Percentiles rank a stretch among this genome's conserved stretches.
These are phyloP conservation scores for Picea glauca DNA, from an alignment of 75 land plant species.

Conservation along the genomic window DNA sequence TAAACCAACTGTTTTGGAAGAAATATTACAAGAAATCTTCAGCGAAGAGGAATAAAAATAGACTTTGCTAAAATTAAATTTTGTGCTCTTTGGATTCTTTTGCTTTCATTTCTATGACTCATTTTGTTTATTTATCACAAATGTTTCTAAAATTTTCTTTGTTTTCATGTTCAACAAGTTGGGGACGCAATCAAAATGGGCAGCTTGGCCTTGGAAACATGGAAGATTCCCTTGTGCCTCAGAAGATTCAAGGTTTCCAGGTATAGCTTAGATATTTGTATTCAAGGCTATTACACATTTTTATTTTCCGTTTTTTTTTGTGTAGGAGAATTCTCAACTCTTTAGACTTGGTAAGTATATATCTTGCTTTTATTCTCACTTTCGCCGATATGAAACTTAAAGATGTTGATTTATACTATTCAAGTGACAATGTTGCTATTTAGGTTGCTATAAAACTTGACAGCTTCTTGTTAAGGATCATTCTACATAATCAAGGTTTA, in stretches of 20 bases:
- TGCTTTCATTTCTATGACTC: too few species aligned
- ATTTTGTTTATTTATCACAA: too few species aligned
- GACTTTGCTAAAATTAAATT: too few species aligned
- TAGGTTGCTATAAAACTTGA: neutral
- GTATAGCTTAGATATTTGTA: conserved; percentile 20
- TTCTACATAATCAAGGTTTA: too few species aligned
- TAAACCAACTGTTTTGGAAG: too few species aligned
- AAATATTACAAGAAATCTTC: too few species aligned
- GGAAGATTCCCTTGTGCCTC: conserved; percentile 82
- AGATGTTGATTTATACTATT: neutral
- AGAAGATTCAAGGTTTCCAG: conserved; percentile 76
- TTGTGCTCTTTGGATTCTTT: too few species aligned
- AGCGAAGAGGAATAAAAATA: too few species aligned
- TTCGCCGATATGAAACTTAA: neutral
- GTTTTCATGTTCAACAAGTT: conserved; percentile 35
- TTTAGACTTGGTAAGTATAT: neutral
- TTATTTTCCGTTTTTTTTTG: neutral
- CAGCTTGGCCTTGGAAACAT: conserved; percentile 94
- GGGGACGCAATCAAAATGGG: conserved; percentile 99
- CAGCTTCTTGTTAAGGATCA: too few species aligned
- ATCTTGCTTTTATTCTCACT: neutral
- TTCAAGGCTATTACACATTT: neutral
- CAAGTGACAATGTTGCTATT: neutral
- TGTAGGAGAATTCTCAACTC: neutral
- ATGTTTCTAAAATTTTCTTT: conserved; percentile 1